Evolutionary conservation across 139 green algal genomes (phyloP).

Genomic region (Tetradesmus obliquus): DNA sequence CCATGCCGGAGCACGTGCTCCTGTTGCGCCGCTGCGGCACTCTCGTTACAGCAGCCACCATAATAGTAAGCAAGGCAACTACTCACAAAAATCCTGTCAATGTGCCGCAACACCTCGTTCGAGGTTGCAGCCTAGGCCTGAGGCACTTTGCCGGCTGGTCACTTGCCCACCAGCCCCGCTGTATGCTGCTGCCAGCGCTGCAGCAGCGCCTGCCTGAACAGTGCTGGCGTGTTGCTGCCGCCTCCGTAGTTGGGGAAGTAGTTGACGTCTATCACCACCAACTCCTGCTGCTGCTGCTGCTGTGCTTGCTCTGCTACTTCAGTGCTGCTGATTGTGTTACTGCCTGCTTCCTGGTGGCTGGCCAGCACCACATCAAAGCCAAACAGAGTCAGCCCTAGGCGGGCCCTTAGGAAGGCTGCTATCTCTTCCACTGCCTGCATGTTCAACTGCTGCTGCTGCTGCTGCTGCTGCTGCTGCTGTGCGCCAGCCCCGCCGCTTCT

Average conservation of each 20-base stretch:
- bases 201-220: slow-evolving; percentile 43
- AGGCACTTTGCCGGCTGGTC: neutral
- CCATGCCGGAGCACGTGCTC: no score
- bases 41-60: no score
- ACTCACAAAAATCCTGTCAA: no score
- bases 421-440: slow-evolving; percentile 53
- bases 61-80: no score
- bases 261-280: slow-evolving; percentile 70
- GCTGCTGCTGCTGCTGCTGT: slow-evolving; percentile 10
- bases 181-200: slow-evolving; percentile 12
- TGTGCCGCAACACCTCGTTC: no score
- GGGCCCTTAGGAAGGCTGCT: slow-evolving; percentile 49
- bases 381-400: slow-evolving; percentile 78
- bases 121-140: no score
- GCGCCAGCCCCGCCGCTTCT: neutral
- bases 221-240: slow-evolving; percentile 48
- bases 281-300: neutral
- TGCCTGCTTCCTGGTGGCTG: neutral
- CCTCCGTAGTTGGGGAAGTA: slow-evolving; percentile 81
- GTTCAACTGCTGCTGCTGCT: slow-evolving; percentile 37
- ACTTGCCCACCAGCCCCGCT: no score
- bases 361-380: slow-evolving; percentile 77
- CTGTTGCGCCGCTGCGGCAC: no score
- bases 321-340: neutral
- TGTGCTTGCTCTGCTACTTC: neutral